Evolutionary conservation across 495 filamentous ascomycete species (phyloP).

Genomic region (Penicillium coprophilum): DNA sequence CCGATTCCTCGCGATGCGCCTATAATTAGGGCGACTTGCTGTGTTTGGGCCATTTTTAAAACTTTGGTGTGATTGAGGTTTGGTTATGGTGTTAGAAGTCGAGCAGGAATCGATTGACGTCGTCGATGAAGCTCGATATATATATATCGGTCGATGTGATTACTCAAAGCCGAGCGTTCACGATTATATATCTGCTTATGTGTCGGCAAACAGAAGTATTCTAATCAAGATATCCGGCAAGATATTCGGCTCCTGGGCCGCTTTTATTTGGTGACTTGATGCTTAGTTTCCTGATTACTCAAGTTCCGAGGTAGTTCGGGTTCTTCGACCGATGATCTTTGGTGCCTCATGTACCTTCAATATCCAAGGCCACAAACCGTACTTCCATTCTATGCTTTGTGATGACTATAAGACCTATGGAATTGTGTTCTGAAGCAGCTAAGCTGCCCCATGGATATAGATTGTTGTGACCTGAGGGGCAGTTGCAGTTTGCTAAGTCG

Average conservation of each 20-base stretch:
- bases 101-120: slow-evolving; percentile 1
- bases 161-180: neutral
- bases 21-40: slow-evolving; percentile 64
- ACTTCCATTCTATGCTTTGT: neutral
- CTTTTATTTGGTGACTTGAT: neutral
- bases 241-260: neutral
- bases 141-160: neutral
- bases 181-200: slow-evolving; percentile 4
- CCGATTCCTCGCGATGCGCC: slow-evolving; percentile 79
- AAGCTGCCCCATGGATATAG: neutral
- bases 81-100: neutral
- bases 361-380: too few species aligned
- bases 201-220: neutral
- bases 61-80: too few species aligned
- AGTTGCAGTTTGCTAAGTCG: neutral
- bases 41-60: slow-evolving; percentile 11
- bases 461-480: neutral
- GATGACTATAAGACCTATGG: neutral
- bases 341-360: neutral
- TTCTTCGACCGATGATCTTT: neutral
- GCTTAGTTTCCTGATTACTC: slow-evolving; percentile 16
- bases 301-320: slow-evolving; percentile 8
- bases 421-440: neutral
- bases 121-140: neutral
- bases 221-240: slow-evolving; percentile 8